Evolutionary conservation across 1,139 yeast species (phyloP).

Genomic region (Candida buenavistaensis): DNA sequence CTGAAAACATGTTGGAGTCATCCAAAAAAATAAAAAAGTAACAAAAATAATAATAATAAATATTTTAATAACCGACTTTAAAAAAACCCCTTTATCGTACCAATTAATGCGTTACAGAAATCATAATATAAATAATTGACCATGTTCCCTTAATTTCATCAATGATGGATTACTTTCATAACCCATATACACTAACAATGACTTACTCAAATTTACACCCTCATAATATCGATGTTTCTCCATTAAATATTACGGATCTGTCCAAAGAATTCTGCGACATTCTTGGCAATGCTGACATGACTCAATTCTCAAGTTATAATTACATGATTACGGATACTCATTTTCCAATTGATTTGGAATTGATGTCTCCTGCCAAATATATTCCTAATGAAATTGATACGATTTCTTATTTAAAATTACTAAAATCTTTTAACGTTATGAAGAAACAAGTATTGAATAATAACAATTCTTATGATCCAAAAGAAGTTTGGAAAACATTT

Average conservation of each 20-base stretch:
- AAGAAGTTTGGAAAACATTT: constrained; percentile 27
- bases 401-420: constrained; percentile 31
- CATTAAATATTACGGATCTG: neutral
- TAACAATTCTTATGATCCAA: constrained; percentile 7
- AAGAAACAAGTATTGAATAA: constrained; percentile 15
- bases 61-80: too few species aligned
- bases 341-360: neutral
- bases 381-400: constrained; percentile 2
- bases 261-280: neutral
- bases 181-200: too few species aligned
- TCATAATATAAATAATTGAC: too few species aligned
- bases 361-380: neutral
- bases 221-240: too few species aligned
- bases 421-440: constrained; percentile 27
- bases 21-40: too few species aligned
- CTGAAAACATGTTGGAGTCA: too few species aligned
- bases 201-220: too few species aligned
- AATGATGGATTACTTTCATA: too few species aligned
- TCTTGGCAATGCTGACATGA: neutral
- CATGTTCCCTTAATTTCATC: too few species aligned
- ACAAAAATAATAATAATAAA: too few species aligned
- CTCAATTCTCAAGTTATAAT: constrained; percentile 1
- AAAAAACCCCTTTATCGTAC: too few species aligned
- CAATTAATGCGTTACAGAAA: too few species aligned
- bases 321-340: neutral